Conservation (phyloP, 2,329 filamentous ascomycete genomes). For the Exophiala bonariae region DNA sequence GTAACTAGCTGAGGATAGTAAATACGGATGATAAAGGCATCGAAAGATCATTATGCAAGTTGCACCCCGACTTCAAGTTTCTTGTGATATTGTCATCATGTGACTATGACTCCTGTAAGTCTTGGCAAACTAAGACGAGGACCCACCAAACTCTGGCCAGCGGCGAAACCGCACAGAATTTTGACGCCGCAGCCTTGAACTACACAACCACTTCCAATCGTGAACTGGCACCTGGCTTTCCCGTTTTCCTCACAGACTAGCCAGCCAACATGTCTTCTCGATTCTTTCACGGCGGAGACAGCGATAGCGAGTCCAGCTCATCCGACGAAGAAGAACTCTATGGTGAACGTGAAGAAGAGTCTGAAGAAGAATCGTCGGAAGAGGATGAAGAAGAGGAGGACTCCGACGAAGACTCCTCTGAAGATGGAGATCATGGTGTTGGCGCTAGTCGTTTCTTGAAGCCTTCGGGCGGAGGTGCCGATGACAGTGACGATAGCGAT, state of each 20-base stretch:
- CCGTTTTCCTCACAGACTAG: background rate
- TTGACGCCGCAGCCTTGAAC: constrained; percentile 3
- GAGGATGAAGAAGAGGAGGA: constrained; percentile 57
- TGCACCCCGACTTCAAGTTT: too few species aligned
- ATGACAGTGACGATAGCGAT: constrained; percentile 77
- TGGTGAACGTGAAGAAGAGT: constrained; percentile 64
- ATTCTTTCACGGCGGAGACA: constrained; percentile 95
- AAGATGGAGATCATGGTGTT: constrained; percentile 60
- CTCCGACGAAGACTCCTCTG: constrained; percentile 56
- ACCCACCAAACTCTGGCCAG: background rate
- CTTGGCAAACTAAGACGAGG: background rate
- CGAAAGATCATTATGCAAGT: too few species aligned
- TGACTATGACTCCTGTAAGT: background rate
- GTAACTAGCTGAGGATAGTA: too few species aligned
- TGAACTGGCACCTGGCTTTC: background rate
- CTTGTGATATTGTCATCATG: background rate
- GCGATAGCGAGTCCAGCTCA: constrained; percentile 92
- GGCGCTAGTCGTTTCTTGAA: constrained; percentile 85
- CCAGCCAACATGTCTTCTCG: constrained; percentile 82
- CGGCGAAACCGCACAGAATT: constrained; percentile 1
- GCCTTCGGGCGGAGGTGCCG: constrained; percentile 48
- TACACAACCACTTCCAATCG: background rate
- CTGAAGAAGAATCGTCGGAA: constrained; percentile 57
- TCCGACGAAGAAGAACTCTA: constrained; percentile 94
- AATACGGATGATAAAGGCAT: too few species aligned